Base-by-base conservation (phyloP, 179 eudicot genomes). In the Drosera spatulata region DNA sequence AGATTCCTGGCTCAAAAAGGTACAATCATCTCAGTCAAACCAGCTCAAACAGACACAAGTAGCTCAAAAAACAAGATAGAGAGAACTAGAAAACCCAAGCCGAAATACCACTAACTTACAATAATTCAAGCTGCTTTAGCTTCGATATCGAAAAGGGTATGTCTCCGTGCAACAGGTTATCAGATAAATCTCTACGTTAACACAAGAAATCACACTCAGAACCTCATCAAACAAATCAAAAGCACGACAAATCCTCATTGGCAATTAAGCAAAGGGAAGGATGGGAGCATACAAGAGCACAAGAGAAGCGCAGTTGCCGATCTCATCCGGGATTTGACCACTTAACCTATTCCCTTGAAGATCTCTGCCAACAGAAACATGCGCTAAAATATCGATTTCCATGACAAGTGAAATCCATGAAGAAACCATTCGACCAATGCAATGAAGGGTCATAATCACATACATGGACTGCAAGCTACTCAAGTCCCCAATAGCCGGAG, bases 241-340 rank as follows among this genome's bases (percentile, higher is more conserved):
- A 22, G 33, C 33, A 22, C 33, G 33, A 22, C 33, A 22, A 22
- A 22, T 22, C 33, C 11, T 46, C 11, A 8, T 46, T 7, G 4
- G 50, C 50, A 46, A 53, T n/a, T 41, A 46, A 46, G 50, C 0
- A 46, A 46, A 8, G 10, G 2, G 11, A 4, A 46, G 11, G 11
- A 46, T 7, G 50, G 5, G 11, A 13, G 11, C 7, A 59, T 73
- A 84, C 90, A 81, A 55, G 7, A 55, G 60, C 6, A 47, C 59
- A 37, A 84, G 74, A 6, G 72, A 70, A 59, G 74, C 71, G 61
- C 90, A 84, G 65, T 73, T 72, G 46, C 84, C 84, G 4, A 81
- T 70, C 65, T 84, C 90, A 77, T 84, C 90, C 0, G 90, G 90
- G 49, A 84, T 77, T 73, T 79, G 86, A 49, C 90, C 90, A 10